These are phyloP conservation scores for Stemphylium beticola DNA, from an alignment of 2,329 filamentous ascomycete species.

Conservation along the genomic window DNA sequence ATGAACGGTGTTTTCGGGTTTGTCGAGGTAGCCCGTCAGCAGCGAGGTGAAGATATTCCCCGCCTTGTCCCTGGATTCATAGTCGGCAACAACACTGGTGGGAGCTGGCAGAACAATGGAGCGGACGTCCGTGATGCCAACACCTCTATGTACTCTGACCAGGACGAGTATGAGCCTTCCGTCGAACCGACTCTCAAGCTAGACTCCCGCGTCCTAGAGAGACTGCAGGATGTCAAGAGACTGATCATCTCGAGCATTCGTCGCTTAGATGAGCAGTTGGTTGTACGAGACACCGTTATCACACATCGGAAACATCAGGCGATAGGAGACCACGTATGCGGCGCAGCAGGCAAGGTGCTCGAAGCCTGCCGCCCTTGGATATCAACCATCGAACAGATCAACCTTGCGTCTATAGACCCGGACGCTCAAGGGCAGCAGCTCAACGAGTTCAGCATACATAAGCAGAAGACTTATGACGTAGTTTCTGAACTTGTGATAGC, in stretches of 20 bases:
- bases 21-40: slow-evolving; percentile 91
- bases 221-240: slow-evolving; percentile 83
- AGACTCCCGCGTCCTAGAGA: slow-evolving; percentile 78
- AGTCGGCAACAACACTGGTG: slow-evolving; percentile 80
- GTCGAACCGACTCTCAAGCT: slow-evolving; percentile 75
- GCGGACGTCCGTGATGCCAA: slow-evolving; percentile 70
- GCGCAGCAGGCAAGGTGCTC: slow-evolving; percentile 77
- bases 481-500: slow-evolving; percentile 86
- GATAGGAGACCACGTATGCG: slow-evolving; percentile 82
- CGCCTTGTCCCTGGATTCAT: slow-evolving; percentile 94
- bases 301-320: slow-evolving; percentile 78
- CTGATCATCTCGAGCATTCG: slow-evolving; percentile 85
- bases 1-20: slow-evolving; percentile 93
- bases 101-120: slow-evolving; percentile 81
- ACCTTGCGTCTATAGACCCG: slow-evolving; percentile 78
- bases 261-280: slow-evolving; percentile 83
- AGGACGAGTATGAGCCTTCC: slow-evolving; percentile 78
- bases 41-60: slow-evolving; percentile 90
- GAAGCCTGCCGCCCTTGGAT: slow-evolving; percentile 92
- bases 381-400: slow-evolving; percentile 87
- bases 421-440: slow-evolving; percentile 84
- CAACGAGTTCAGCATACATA: slow-evolving; percentile 85
- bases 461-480: slow-evolving; percentile 92
- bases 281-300: slow-evolving; percentile 79
- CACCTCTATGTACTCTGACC: slow-evolving; percentile 72